A percentile compares a stretch with the other conserved stretches of the same genome.
These are phyloP conservation scores for Candida peoriensis DNA, from an alignment of 805 yeast species.

Conservation along the genomic window DNA sequence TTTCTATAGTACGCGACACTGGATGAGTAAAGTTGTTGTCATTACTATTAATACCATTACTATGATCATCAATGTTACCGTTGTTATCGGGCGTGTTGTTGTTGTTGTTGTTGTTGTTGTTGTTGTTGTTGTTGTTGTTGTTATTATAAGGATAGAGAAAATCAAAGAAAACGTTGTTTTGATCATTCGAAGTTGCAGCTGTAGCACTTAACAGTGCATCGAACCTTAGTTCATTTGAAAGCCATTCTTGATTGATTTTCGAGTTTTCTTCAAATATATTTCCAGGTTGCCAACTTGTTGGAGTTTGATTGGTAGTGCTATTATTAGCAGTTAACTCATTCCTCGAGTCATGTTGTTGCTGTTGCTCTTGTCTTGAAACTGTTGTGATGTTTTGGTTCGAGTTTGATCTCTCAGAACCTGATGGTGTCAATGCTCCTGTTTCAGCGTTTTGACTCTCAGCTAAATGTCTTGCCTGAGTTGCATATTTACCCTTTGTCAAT, in stretches of 20 bases:
- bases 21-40: conserved; percentile 5
- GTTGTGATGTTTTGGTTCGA: background rate
- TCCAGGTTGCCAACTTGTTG: conserved; percentile 8
- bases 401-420: background rate
- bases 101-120: conserved; percentile 1
- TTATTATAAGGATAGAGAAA: conserved; percentile 33
- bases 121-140: background rate
- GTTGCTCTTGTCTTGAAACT: background rate
- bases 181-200: conserved; percentile 52
- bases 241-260: conserved; percentile 42
- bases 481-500: conserved; percentile 21
- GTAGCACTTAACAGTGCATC: conserved; percentile 73
- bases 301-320: background rate
- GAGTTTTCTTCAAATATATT: conserved; percentile 15
- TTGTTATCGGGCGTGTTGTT: no score
- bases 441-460: conserved; percentile 1
- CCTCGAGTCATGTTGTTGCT: background rate
- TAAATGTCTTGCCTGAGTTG: conserved; percentile 9
- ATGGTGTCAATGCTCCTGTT: conserved; percentile 1
- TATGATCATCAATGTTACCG: no score
- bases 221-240: conserved; percentile 63
- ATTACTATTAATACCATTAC: no score
- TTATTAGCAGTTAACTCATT: background rate
- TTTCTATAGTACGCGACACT: no score
- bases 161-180: conserved; percentile 48